These are phyloP conservation scores for Logfia minima DNA, from an alignment of 129 eudicot species.

Conservation along the genomic window DNA sequence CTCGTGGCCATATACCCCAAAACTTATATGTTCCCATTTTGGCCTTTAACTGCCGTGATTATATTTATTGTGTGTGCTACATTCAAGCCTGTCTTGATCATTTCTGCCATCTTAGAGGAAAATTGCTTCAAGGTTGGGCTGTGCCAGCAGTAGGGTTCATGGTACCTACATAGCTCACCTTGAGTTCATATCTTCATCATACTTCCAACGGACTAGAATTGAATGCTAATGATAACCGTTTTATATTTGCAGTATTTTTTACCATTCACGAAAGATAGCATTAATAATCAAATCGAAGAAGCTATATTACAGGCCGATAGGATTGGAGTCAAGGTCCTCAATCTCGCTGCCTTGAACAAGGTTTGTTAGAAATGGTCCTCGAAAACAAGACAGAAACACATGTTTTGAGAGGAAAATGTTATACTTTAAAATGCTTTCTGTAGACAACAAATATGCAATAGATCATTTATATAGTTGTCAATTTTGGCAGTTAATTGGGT, in stretches of 20 bases:
- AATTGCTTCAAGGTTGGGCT: conserved; percentile 55
- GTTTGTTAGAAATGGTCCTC: conserved; percentile 22
- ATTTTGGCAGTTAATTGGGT: too few relatives aligned
- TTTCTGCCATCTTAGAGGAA: conserved; percentile 64
- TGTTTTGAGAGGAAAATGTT: neutral
- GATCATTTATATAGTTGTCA: neutral
- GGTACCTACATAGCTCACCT: conserved; percentile 29
- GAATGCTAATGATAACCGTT: neutral
- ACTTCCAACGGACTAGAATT: neutral
- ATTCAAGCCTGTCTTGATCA: conserved; percentile 54
- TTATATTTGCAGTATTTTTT: conserved; percentile 66
- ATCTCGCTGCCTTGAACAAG: conserved; percentile 83
- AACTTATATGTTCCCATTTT: conserved; percentile 44
- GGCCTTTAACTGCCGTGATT: conserved; percentile 52
- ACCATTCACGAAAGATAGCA: conserved; percentile 72
- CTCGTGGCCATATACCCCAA: conserved; percentile 59
- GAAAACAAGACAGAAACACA: neutral
- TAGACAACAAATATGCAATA: conserved; percentile 6
- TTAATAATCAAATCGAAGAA: conserved; percentile 74
- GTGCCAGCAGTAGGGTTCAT: conserved; percentile 79
- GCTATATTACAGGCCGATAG: conserved; percentile 76
- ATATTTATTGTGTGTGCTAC: conserved; percentile 60
- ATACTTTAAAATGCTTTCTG: neutral
- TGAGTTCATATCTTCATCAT: neutral
- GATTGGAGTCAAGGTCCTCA: conserved; percentile 80